These are phyloP conservation scores for Ambrosiella xylebori DNA, from an alignment of 2,329 filamentous ascomycete species.

Conservation along the genomic window DNA sequence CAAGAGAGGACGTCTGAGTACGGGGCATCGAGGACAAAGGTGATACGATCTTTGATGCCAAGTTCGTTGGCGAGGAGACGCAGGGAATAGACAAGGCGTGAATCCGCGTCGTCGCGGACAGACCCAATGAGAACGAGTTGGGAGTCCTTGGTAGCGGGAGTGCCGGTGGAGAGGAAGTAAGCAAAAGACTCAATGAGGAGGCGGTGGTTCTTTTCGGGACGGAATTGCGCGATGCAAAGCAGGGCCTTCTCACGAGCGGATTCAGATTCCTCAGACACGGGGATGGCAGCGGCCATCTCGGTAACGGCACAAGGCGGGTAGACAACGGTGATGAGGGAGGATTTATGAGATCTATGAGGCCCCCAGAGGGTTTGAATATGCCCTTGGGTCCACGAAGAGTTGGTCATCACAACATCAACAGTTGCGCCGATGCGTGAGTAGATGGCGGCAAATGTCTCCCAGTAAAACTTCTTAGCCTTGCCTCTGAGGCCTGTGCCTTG, in stretches of 20 bases:
- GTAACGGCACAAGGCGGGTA: slow-evolving; percentile 86
- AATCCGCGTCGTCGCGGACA: slow-evolving; percentile 70
- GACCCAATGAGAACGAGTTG: slow-evolving; percentile 76
- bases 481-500: slow-evolving; percentile 58
- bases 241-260: slow-evolving; percentile 51
- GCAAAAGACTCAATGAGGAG: slow-evolving; percentile 76
- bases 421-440: slow-evolving; percentile 72
- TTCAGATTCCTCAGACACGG: slow-evolving; percentile 53
- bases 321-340: slow-evolving; percentile 48
- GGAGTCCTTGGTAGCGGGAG: slow-evolving; percentile 34
- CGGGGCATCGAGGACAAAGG: slow-evolving; percentile 76
- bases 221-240: slow-evolving; percentile 92
- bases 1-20: slow-evolving; percentile 77
- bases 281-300: slow-evolving; percentile 60
- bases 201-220: slow-evolving; percentile 90
- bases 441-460: slow-evolving; percentile 64
- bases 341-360: slow-evolving; percentile 27
- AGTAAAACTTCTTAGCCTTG: slow-evolving; percentile 60
- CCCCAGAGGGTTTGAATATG: slow-evolving; percentile 75
- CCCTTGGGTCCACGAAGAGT: slow-evolving; percentile 81
- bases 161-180: slow-evolving; percentile 45
- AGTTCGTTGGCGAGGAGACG: slow-evolving; percentile 75
- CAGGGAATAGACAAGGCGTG: slow-evolving; percentile 72
- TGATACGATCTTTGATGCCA: slow-evolving; percentile 63
- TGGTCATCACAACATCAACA: slow-evolving; percentile 92